Conservation (phyloP, 1,139 yeast species). For the Geotrichum aggregatum region DNA sequence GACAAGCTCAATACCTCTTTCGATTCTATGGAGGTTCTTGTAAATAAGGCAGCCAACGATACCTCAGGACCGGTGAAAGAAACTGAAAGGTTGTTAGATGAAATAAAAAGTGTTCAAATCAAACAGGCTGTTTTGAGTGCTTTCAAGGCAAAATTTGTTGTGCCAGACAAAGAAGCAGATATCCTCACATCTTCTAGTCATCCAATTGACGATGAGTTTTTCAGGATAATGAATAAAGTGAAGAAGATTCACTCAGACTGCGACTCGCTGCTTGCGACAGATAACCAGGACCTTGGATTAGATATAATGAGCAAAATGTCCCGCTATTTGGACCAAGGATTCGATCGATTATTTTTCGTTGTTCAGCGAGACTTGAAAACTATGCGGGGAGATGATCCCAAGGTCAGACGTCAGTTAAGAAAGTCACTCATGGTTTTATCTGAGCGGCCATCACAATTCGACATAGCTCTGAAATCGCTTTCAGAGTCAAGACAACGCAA, state of each 20-base stretch:
- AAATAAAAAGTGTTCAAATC: slow-evolving; percentile 45
- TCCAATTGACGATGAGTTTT: slow-evolving; percentile 54
- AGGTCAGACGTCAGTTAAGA: slow-evolving; percentile 29
- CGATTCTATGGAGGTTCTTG: slow-evolving; percentile 31
- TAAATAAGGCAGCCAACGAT: slow-evolving; percentile 30
- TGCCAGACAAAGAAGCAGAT: slow-evolving; percentile 62
- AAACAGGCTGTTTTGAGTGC: slow-evolving; percentile 55
- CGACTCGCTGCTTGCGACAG: slow-evolving; percentile 60
- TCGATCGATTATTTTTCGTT: slow-evolving; percentile 46
- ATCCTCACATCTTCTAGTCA: slow-evolving; percentile 33
- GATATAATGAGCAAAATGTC: slow-evolving; percentile 63
- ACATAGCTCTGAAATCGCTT: slow-evolving; percentile 35
- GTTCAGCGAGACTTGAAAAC: slow-evolving; percentile 39
- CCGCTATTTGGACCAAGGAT: slow-evolving; percentile 49
- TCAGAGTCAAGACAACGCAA: slow-evolving; percentile 35
- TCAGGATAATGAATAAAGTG: slow-evolving; percentile 56
- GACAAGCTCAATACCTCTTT: slow-evolving; percentile 36
- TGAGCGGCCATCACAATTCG: slow-evolving; percentile 40
- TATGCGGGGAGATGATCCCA: slow-evolving; percentile 23
- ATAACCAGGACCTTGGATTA: slow-evolving; percentile 60
- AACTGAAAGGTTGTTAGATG: slow-evolving; percentile 43
- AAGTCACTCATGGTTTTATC: slow-evolving; percentile 36
- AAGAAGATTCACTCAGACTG: slow-evolving; percentile 64
- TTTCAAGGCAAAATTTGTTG: slow-evolving; percentile 61
- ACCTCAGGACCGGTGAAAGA: slow-evolving; percentile 37